A percentile compares a stretch with the other conserved stretches of the same genome.
Evolutionary conservation across 495 filamentous ascomycete genomes (phyloP).

Genomic region (Lasiosphaeria hispida): DNA sequence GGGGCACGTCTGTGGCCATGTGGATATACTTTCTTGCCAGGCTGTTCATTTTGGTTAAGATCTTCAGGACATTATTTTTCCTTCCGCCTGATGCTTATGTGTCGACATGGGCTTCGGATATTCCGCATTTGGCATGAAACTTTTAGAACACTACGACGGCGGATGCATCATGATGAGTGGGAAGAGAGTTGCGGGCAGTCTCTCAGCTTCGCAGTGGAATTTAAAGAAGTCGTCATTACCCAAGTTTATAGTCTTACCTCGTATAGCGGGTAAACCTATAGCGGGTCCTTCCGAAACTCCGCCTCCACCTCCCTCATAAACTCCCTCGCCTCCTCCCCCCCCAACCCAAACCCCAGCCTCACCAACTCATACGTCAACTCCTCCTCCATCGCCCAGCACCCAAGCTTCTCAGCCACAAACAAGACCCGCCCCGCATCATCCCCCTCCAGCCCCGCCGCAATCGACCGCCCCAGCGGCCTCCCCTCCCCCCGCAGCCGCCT

Average conservation of each 20-base stretch:
- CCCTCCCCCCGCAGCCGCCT: not conserved
- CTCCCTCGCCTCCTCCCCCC: too few relatives aligned
- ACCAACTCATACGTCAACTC: constrained; percentile 4
- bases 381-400: not conserved
- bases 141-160: too few relatives aligned
- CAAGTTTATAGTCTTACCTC: too few relatives aligned
- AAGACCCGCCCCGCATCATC: not conserved
- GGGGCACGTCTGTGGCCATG: too few relatives aligned
- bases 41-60: not conserved
- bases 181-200: too few relatives aligned
- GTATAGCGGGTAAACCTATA: too few relatives aligned
- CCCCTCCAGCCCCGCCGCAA: not conserved
- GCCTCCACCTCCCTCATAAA: too few relatives aligned
- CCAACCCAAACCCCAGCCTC: too few relatives aligned
- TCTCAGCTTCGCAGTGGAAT: too few relatives aligned
- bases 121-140: constrained; percentile 9
- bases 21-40: not conserved
- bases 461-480: not conserved
- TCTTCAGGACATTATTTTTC: not conserved
- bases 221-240: too few relatives aligned
- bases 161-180: too few relatives aligned
- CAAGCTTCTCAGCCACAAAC: not conserved
- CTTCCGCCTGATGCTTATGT: constrained; percentile 1
- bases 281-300: too few relatives aligned
- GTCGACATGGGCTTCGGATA: constrained; percentile 2